These are phyloP conservation scores for Lactuca saligna DNA, from an alignment of 129 eudicot species.

Conservation along the genomic window DNA sequence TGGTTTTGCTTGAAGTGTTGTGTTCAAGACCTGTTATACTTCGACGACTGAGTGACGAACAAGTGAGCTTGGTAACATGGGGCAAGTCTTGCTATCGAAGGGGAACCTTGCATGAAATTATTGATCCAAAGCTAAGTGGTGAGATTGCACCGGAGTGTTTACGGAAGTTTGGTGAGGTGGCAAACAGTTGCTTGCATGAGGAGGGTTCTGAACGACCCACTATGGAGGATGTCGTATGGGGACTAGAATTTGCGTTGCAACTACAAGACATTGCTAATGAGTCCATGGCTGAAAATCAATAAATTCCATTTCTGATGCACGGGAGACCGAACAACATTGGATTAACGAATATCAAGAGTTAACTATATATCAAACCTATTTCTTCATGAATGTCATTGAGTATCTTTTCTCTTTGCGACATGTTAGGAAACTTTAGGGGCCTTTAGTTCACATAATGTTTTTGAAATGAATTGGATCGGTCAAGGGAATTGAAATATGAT, in stretches of 20 bases:
- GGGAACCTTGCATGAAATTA: slow-evolving; percentile 24
- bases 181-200: slow-evolving; percentile 38
- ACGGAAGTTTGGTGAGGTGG: slow-evolving; percentile 35
- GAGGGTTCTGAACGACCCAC: slow-evolving; percentile 39
- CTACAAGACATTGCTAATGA: slow-evolving; percentile 25
- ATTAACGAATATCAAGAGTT: background rate
- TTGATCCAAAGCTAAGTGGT: slow-evolving; percentile 36
- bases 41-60: slow-evolving; percentile 19
- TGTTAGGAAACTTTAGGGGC: no score
- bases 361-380: no score
- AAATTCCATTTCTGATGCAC: slow-evolving; percentile 1
- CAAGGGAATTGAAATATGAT: no score
- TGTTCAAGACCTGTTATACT: slow-evolving; percentile 37
- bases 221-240: slow-evolving; percentile 46
- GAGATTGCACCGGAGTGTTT: slow-evolving; percentile 41
- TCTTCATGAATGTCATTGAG: background rate
- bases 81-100: slow-evolving; percentile 24
- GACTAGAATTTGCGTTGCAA: slow-evolving; percentile 39
- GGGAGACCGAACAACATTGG: background rate
- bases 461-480: no score
- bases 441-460: no score
- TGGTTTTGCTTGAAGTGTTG: slow-evolving; percentile 47
- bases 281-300: background rate
- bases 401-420: no score
- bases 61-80: slow-evolving; percentile 48